Evolutionary conservation across 2,329 filamentous ascomycete genomes (phyloP).

Genomic region (Xylogone sp.): DNA sequence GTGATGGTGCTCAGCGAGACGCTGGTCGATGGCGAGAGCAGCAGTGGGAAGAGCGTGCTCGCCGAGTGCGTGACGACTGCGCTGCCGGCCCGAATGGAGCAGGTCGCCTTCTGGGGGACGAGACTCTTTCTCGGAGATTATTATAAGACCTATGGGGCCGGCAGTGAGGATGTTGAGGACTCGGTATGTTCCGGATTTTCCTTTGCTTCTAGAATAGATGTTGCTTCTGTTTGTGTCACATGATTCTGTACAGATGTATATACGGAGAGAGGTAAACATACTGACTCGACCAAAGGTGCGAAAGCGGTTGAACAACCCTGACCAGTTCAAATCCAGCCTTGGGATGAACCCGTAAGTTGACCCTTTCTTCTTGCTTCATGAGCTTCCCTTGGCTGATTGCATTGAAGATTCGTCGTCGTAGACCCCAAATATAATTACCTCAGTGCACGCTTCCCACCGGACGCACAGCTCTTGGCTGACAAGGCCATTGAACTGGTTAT

Average conservation of each 20-base stretch:
- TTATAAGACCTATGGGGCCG: conserved; percentile 52
- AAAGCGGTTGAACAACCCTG: conserved; percentile 37
- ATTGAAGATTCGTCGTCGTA: conserved; percentile 41
- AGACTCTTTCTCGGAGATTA: conserved; percentile 48
- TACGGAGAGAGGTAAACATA: neutral
- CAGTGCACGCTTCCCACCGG: conserved; percentile 42
- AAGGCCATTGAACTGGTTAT: conserved; percentile 38
- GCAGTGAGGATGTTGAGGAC: conserved; percentile 44
- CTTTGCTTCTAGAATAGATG: too few species aligned
- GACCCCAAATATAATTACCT: conserved; percentile 47
- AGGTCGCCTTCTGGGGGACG: conserved; percentile 45
- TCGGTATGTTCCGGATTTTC: conserved; percentile 30
- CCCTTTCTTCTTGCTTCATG: neutral
- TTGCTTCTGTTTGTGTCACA: too few species aligned
- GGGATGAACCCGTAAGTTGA: conserved; percentile 37
- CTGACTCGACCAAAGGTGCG: conserved; percentile 31
- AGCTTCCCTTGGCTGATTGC: conserved; percentile 4
- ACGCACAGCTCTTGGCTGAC: conserved; percentile 38
- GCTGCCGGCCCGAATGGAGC: conserved; percentile 45
- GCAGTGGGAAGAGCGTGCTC: conserved; percentile 43
- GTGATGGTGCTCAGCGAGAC: conserved; percentile 46
- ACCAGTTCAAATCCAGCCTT: conserved; percentile 42
- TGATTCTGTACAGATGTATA: neutral
- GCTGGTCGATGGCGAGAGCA: conserved; percentile 26
- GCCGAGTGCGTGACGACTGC: conserved; percentile 45